Evolutionary conservation across 2,329 filamentous ascomycete genomes (phyloP).

Genomic region (Ciborinia camelliae): DNA sequence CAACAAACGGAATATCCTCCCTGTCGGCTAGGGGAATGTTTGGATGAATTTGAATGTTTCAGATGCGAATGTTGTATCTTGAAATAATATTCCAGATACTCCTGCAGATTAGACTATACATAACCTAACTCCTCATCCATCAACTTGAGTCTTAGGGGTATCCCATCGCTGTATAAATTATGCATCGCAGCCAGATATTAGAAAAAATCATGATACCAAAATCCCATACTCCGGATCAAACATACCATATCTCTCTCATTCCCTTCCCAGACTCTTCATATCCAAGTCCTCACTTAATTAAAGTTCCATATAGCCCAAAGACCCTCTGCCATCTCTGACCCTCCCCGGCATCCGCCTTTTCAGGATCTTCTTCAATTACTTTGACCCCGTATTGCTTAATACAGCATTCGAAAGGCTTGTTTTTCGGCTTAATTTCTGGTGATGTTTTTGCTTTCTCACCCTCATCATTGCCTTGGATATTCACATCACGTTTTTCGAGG

Average conservation of each 20-base stretch:
- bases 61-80: too few relatives aligned
- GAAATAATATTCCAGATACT: too few relatives aligned
- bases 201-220: background rate
- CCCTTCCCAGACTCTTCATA: background rate
- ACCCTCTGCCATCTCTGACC: conserved; percentile 57
- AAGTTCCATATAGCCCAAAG: conserved; percentile 64
- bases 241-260: background rate
- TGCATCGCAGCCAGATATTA: background rate
- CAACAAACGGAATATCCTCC: too few relatives aligned
- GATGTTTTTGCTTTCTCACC: conserved; percentile 1
- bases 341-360: conserved; percentile 45
- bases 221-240: background rate
- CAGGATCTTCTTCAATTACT: conserved; percentile 40
- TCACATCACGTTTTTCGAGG: background rate
- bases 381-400: conserved; percentile 67
- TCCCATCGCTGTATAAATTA: background rate
- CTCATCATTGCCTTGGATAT: background rate
- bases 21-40: too few relatives aligned
- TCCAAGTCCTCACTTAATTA: conserved; percentile 42
- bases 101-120: too few relatives aligned
- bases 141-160: too few relatives aligned
- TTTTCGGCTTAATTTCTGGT: conserved; percentile 38
- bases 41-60: too few relatives aligned
- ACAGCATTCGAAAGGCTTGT: conserved; percentile 65
- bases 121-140: too few relatives aligned